These are phyloP conservation scores for Entophlyctis luteolus DNA, from an alignment of 192 early-diverging fungal species.

Conservation along the genomic window DNA sequence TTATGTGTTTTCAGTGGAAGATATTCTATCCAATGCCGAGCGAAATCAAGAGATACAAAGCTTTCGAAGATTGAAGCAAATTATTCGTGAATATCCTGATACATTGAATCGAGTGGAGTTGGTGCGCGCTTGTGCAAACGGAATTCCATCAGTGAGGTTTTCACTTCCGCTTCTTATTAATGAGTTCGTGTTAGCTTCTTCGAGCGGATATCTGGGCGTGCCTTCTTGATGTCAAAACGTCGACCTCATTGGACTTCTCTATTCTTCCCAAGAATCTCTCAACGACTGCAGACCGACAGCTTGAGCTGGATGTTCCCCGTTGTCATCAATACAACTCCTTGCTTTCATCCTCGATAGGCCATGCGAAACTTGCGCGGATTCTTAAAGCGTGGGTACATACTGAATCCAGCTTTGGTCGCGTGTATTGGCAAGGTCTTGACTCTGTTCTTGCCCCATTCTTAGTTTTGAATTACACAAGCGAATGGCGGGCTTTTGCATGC, in stretches of 20 bases:
- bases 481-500: conserved; percentile 67
- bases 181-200: too few species aligned
- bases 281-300: conserved; percentile 23
- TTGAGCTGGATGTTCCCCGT: conserved; percentile 25
- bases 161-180: neutral
- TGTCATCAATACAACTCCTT: conserved; percentile 42
- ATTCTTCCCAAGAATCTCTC: neutral
- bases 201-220: conserved; percentile 6
- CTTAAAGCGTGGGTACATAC: conserved; percentile 33
- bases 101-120: neutral
- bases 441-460: conserved; percentile 73
- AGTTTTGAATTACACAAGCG: conserved; percentile 70
- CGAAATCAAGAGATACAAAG: too few species aligned
- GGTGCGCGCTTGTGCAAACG: neutral
- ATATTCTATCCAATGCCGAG: too few species aligned
- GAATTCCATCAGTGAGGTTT: conserved; percentile 15
- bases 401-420: conserved; percentile 51
- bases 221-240: neutral
- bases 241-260: neutral
- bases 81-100: conserved; percentile 5
- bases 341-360: conserved; percentile 27
- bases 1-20: too few species aligned
- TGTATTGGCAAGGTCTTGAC: conserved; percentile 85
- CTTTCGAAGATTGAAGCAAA: neutral
- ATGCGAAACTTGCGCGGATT: conserved; percentile 28